Evolutionary conservation across 2,329 filamentous ascomycete genomes (phyloP), one percentile per base, ranked within the genome.

Genomic region (Monilinia aucupariae): DNA sequence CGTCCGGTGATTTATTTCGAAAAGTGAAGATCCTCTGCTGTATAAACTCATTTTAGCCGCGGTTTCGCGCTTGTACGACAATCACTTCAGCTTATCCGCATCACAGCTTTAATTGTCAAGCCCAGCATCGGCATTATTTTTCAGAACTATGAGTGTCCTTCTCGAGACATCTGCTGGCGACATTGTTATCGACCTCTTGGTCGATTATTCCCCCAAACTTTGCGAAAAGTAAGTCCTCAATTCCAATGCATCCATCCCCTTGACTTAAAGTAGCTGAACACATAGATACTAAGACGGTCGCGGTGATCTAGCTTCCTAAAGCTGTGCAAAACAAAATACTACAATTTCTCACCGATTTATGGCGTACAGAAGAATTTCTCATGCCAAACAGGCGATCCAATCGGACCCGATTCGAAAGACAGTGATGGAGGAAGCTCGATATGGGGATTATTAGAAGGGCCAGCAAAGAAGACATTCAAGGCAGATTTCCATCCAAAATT

Each of bases 261-360:
- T 64, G 62, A 50, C 62, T 64, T 64, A 65, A 68, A 67, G 62
- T 72, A 72, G 79, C 84, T 86, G 79, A 88, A 79, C 74, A 75
- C 75, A 65, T 72, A 66, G 74, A 78, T 72, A 79, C 80, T 81
- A 79, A 86, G 80, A 80, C 72, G 68, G 76, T 72, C 72, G 70
- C 70, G 64, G 69, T 72, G 70, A 72, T 74, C 67, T 76, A 96
- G 91, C 82, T 97, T 99, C 76, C 81, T 99, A 63, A 97, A 99
- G 82, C 90, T 99, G 71, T 97, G 94, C 85, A 97, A 97, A 79
- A 81, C 92, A 77, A 99, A 97, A 80, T 99, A 97, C 79, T 99
- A 97, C 85, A 97, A 97, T 80, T 97, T 96, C 76, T 87, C 92
- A 7, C 94, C 93, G 32, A 80, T 97, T 61, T 91, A 97, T 78